These are phyloP conservation scores for Daldinia bambusicola DNA, from an alignment of 495 filamentous ascomycete species.

Conservation along the genomic window DNA sequence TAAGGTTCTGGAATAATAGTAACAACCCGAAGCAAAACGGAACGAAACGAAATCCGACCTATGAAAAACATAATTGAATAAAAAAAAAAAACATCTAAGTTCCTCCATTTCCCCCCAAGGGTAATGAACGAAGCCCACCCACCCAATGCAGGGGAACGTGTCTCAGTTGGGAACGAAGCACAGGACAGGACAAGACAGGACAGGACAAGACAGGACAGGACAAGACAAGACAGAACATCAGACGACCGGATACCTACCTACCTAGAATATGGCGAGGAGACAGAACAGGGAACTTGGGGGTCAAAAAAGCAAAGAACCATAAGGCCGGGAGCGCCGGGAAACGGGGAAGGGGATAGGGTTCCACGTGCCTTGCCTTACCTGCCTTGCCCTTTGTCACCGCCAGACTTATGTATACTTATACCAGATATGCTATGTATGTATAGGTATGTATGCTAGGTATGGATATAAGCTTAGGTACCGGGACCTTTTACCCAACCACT, in stretches of 20 bases:
- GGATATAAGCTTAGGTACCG: no score
- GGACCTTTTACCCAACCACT: constrained; percentile 1
- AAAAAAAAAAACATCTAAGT: not conserved
- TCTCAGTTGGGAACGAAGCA: not conserved
- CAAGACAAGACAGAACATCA: no score
- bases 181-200: not conserved
- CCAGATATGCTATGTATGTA: no score
- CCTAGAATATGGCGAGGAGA: no score
- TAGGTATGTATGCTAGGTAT: no score
- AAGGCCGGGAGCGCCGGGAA: constrained; percentile 1
- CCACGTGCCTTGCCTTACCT: not conserved
- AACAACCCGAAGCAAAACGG: no score
- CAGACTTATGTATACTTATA: not conserved
- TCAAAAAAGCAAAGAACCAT: not conserved
- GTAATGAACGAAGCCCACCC: no score
- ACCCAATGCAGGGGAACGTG: not conserved
- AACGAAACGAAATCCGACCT: no score
- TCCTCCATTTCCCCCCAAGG: not conserved
- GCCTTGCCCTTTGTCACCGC: not conserved
- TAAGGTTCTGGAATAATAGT: no score
- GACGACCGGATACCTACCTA: no score
- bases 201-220: no score
- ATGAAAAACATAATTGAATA: not conserved
- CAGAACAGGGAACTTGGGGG: no score
- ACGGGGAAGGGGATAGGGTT: not conserved